phyloP scores from a whole-genome alignment of 257 asterid species.

The Solanum raphanifolium region DNA sequence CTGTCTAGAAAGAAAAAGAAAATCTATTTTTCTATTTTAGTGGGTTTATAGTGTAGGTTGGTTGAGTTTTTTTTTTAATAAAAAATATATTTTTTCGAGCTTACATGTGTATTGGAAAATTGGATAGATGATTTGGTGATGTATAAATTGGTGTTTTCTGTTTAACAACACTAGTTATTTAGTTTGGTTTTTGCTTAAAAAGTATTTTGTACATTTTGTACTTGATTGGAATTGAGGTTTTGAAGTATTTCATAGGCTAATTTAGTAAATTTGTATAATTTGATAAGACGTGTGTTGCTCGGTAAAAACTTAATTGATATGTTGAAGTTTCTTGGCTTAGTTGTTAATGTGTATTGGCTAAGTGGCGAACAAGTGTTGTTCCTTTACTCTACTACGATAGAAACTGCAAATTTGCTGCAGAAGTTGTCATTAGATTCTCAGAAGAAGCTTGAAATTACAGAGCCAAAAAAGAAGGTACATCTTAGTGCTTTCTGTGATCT shows the following conservation, averaged over 20 bases:
- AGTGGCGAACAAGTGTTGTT: too few species aligned
- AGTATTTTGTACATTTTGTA: neutral
- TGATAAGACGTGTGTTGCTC: neutral
- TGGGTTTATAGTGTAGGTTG: neutral
- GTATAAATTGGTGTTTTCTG: neutral
- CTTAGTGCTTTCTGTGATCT: neutral
- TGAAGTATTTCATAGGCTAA: neutral
- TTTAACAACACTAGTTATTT: neutral
- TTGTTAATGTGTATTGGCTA: too few species aligned
- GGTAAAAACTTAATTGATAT: neutral
- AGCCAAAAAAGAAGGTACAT: slow-evolving; percentile 39
- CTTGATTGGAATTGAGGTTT: neutral
- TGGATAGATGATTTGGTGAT: neutral
- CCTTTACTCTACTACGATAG: too few species aligned
- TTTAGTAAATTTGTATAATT: neutral
- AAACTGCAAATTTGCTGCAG: too few species aligned
- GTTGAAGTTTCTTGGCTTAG: neutral
- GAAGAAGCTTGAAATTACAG: slow-evolving; percentile 29
- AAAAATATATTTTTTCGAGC: neutral
- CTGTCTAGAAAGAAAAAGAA: neutral
- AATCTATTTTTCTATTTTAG: neutral
- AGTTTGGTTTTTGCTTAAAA: neutral
- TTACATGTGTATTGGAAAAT: neutral
- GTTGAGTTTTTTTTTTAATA: neutral
- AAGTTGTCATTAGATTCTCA: slow-evolving; percentile 5